Base-by-base conservation (phyloP, 805 yeast species). In the Metschnikowia vanudenii region DNA sequence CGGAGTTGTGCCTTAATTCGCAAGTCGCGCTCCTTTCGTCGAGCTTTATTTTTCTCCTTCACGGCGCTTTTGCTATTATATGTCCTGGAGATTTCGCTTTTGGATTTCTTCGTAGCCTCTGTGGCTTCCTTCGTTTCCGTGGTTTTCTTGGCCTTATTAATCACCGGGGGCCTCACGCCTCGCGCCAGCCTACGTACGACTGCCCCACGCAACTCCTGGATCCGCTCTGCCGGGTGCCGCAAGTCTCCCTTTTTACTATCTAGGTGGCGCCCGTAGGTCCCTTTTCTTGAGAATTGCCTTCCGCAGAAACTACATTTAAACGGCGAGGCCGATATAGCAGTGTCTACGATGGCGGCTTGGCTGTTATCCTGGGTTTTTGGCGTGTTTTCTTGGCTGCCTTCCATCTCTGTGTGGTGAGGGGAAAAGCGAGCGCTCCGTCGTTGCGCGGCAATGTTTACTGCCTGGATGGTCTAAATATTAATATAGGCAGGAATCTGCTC, bases 191-290 rank as follows among this genome's bases (percentile, higher is more conserved):
- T 19, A 11, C 41, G 28, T 33, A 17, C 18, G 30, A 22, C 36
- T 22, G 29, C 24, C 34, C 43, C 40, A 22, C 49, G 39, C 24
- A 40, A 17, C 9, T 75, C 75, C 12, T 72, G 76, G 13, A 82
- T 78, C 34, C 69, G 65, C 2, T 71, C 78, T 1, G 64, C 57
- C 0, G 85, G 85, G 51, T 81, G 86, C 13, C 62, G 45, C 1
- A 67, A 56, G 9, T 80, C 71, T 1, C 85, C 86, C 44, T 77
- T 76, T 50, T 78, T 74, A 37, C 69, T 59, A 54, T 82, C 85
- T 36, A 82, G 58, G 58, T 81, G 86, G 30, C 86, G 65, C 1
- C 85, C 85, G 46, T 80, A 64, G 0, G 83, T 78, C 1, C 85
- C 84, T 6, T 80, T 77, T 49, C 79, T 79, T 2, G 80, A 71